Percentiles rank a stretch among this genome's conserved stretches.
Conservation (phyloP, 176 grass and related monocot genomes). For the Avena atlantica region DNA sequence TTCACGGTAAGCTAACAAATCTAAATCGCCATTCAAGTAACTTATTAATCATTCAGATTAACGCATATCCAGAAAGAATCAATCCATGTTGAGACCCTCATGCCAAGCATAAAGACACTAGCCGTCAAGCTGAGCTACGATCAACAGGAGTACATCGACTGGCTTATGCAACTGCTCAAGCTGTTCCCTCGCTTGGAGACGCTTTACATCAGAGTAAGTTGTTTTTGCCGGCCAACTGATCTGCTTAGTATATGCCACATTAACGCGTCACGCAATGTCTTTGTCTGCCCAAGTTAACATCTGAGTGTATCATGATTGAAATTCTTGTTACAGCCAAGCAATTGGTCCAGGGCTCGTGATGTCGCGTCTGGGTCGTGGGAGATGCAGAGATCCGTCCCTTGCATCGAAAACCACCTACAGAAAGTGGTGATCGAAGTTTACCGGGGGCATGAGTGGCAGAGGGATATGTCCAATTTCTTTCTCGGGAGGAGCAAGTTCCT, state of each 20-base stretch:
- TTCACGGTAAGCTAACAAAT: slow-evolving; percentile 18
- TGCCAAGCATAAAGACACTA: slow-evolving; percentile 12
- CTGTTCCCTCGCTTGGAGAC: slow-evolving; percentile 32
- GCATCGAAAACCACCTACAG: not conserved
- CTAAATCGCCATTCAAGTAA: not conserved
- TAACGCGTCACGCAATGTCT: not conserved
- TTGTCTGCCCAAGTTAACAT: not conserved
- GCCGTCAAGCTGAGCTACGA: slow-evolving; percentile 3
- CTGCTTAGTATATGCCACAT: not conserved
- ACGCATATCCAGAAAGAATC: not conserved
- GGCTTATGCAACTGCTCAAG: slow-evolving; percentile 26
- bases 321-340: not conserved
- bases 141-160: not conserved
- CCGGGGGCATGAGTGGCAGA: slow-evolving; percentile 30
- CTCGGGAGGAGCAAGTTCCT: slow-evolving; percentile 24
- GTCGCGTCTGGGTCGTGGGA: not conserved
- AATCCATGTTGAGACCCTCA: not conserved
- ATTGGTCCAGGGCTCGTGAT: not conserved
- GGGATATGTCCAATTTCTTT: slow-evolving; percentile 37
- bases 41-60: not conserved
- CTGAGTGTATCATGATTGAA: not conserved
- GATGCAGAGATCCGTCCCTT: not conserved
- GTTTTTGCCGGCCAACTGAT: not conserved
- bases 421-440: slow-evolving; percentile 36
- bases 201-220: slow-evolving; percentile 30